Conservation (phyloP, 2,329 filamentous ascomycete species). For the Colletotrichum limetticola region DNA sequence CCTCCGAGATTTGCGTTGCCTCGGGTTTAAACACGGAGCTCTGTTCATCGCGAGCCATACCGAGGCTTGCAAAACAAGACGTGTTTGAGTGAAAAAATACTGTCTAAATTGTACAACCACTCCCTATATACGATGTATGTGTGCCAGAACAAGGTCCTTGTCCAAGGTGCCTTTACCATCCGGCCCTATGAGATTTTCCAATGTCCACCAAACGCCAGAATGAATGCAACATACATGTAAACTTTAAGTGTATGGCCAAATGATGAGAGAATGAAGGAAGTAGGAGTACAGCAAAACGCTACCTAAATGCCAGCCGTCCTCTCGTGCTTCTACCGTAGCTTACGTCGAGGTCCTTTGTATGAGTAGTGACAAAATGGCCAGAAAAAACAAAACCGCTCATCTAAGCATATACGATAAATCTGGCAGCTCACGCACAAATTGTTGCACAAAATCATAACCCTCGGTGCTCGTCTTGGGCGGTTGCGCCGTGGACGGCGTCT, state of each 20-base stretch:
- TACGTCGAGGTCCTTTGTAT: background rate
- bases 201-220: slow-evolving; percentile 21
- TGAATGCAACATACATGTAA: slow-evolving; percentile 8
- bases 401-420: slow-evolving; percentile 59
- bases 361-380: background rate
- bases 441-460: slow-evolving; percentile 46
- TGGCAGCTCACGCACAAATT: slow-evolving; percentile 51
- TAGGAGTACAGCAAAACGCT: too few species aligned
- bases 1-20: background rate
- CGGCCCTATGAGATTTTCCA: background rate
- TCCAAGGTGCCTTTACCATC: too few species aligned
- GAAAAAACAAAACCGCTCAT: slow-evolving; percentile 37
- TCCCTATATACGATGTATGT: background rate
- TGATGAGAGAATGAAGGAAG: slow-evolving; percentile 1
- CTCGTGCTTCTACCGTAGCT: background rate
- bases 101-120: background rate
- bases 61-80: background rate
- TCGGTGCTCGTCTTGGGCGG: slow-evolving; percentile 30
- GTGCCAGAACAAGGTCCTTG: background rate
- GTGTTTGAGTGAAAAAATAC: background rate
- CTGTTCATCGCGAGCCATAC: background rate
- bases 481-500: slow-evolving; percentile 7
- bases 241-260: background rate
- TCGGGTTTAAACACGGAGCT: background rate
- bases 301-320: background rate